These are phyloP conservation scores for Plasmodium chabaudi DNA, from an alignment of 169 alveolate genomes.

Conservation along the genomic window DNA sequence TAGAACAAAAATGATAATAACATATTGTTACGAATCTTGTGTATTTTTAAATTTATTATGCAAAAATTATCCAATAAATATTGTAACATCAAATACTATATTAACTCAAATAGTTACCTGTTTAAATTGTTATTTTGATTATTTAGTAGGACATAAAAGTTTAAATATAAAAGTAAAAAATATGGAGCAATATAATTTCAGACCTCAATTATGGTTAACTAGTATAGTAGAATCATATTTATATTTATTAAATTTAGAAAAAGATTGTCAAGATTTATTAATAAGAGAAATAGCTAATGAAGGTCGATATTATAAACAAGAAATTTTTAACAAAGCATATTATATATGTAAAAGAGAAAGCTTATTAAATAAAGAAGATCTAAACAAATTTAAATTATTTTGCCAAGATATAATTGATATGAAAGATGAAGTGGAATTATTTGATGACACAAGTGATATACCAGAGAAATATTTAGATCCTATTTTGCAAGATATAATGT, in stretches of 20 bases:
- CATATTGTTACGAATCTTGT: slow-evolving; percentile 83
- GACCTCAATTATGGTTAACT: slow-evolving; percentile 88
- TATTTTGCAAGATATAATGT: slow-evolving; percentile 92
- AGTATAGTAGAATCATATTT: slow-evolving; percentile 83
- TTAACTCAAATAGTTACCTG: slow-evolving; percentile 90
- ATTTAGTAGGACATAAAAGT: slow-evolving; percentile 91
- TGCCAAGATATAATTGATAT: slow-evolving; percentile 69
- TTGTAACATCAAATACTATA: slow-evolving; percentile 82
- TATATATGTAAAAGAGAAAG: slow-evolving; percentile 87
- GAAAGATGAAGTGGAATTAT: slow-evolving; percentile 75
- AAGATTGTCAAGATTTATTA: slow-evolving; percentile 34
- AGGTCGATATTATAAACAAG: slow-evolving; percentile 87
- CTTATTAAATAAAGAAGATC: slow-evolving; percentile 75
- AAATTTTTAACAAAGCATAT: slow-evolving; percentile 83
- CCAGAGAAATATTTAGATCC: slow-evolving; percentile 95
- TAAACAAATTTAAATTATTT: slow-evolving; percentile 77
- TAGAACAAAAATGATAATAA: slow-evolving; percentile 81
- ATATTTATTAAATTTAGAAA: slow-evolving; percentile 76
- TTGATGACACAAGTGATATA: slow-evolving; percentile 83
- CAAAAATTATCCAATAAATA: slow-evolving; percentile 80
- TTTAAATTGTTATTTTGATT: slow-evolving; percentile 90
- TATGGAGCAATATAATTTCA: slow-evolving; percentile 89
- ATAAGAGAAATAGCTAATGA: slow-evolving; percentile 80
- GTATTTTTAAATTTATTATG: slow-evolving; percentile 83
- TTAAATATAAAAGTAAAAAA: slow-evolving; percentile 90